A percentile compares a stretch with the other conserved stretches of the same genome.
phyloP scores from a whole-genome alignment of 768 basidiomycete genomes.

The Amanita molliuscula region DNA sequence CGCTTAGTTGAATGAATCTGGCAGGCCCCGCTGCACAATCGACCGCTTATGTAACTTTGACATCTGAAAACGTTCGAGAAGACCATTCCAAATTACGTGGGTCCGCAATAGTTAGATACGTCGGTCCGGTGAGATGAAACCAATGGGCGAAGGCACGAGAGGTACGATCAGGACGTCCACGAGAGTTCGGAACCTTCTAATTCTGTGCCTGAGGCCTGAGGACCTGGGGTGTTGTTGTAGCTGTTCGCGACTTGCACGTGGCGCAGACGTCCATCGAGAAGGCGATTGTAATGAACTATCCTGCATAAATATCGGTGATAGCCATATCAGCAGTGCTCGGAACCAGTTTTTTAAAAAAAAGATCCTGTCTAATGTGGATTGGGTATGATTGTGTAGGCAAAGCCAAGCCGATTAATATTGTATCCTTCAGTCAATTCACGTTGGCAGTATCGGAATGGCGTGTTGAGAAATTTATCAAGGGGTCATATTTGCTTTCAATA shows the following conservation, averaged over 20 bases:
- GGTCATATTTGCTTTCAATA: conserved; percentile 26
- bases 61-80: not conserved
- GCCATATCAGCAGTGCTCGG: too few species aligned
- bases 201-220: conserved; percentile 5
- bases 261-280: not conserved
- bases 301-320: too few species aligned
- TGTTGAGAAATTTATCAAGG: conserved; percentile 10
- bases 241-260: not conserved
- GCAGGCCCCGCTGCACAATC: not conserved
- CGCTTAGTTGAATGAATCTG: not conserved
- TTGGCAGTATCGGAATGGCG: not conserved
- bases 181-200: not conserved
- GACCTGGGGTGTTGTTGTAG: not conserved
- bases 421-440: not conserved
- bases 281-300: too few species aligned
- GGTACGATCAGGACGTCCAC: conserved; percentile 1
- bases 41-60: not conserved
- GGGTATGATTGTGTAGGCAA: too few species aligned
- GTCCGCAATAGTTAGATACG: not conserved
- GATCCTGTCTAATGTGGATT: too few species aligned
- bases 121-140: not conserved
- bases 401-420: not conserved
- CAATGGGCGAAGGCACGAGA: conserved; percentile 1
- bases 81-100: not conserved
- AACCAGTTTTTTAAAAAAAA: too few species aligned